Conservation (phyloP, 768 basidiomycete species). For the Plicaturopsis crispa region DNA sequence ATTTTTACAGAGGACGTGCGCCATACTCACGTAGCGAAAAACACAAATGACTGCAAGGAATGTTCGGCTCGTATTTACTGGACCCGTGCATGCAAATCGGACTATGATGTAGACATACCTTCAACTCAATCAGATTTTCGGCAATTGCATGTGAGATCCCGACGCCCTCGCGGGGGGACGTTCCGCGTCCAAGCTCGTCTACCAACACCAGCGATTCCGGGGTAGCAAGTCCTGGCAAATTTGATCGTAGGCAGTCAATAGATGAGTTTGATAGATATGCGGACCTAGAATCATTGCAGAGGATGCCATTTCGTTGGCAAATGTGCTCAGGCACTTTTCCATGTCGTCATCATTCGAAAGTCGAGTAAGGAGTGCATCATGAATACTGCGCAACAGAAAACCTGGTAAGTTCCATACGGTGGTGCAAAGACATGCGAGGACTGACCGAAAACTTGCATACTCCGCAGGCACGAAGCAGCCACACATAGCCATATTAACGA, state of each 20-base stretch:
- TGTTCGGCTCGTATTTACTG: too few relatives aligned
- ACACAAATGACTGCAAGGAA: constrained; percentile 70
- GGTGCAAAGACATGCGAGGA: background rate
- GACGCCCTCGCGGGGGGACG: constrained; percentile 73
- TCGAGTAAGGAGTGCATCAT: constrained; percentile 78
- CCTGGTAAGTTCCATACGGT: background rate
- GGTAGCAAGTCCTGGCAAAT: constrained; percentile 54
- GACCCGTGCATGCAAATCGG: too few relatives aligned
- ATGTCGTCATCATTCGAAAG: constrained; percentile 93
- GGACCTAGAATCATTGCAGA: constrained; percentile 85
- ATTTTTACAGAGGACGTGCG: too few relatives aligned
- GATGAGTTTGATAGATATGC: background rate
- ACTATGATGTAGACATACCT: constrained; percentile 49
- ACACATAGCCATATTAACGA: constrained; percentile 82
- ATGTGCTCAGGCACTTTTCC: constrained; percentile 87
- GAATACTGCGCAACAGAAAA: constrained; percentile 38
- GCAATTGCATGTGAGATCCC: constrained; percentile 83
- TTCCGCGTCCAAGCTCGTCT: constrained; percentile 92
- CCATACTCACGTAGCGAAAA: constrained; percentile 88
- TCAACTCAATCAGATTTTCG: constrained; percentile 64
- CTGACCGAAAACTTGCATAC: constrained; percentile 81
- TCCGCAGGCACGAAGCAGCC: constrained; percentile 91
- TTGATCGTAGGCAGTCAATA: constrained; percentile 1
- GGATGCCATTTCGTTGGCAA: constrained; percentile 91
- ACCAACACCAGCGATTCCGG: constrained; percentile 70